phyloP scores from a whole-genome alignment of 345 rosid genomes.

The Citrus cavaleriei region DNA sequence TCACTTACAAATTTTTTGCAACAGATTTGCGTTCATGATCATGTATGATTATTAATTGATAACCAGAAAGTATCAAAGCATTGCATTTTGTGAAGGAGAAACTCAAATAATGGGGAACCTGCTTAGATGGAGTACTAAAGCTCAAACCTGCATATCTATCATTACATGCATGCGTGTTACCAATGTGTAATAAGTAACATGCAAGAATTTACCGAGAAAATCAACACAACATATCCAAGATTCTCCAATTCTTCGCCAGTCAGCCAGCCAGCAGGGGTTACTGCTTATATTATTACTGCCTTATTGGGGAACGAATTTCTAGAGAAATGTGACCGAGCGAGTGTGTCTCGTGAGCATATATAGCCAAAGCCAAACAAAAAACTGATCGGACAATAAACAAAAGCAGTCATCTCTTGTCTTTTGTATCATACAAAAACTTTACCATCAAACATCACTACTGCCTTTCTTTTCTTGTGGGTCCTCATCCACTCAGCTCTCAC shows the following conservation, averaged over 20 bases:
- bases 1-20: too few species aligned
- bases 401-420: slow-evolving; percentile 32
- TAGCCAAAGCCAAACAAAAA: not conserved
- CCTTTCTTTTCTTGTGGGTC: slow-evolving; percentile 19
- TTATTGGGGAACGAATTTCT: slow-evolving; percentile 10
- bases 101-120: too few species aligned
- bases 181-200: not conserved
- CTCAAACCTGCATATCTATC: too few species aligned
- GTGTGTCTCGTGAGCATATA: too few species aligned
- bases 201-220: not conserved
- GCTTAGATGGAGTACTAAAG: too few species aligned
- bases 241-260: slow-evolving; percentile 1
- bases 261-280: not conserved
- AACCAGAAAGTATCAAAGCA: too few species aligned
- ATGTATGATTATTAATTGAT: too few species aligned
- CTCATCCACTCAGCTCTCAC: slow-evolving; percentile 27
- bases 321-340: slow-evolving; percentile 22
- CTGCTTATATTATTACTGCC: not conserved
- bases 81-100: too few species aligned
- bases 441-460: not conserved
- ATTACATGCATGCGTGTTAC: not conserved
- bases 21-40: too few species aligned
- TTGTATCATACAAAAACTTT: slow-evolving; percentile 3
- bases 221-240: not conserved
- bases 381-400: slow-evolving; percentile 20